phyloP scores from a whole-genome alignment of 306 rosid genomes.

The Hippophae gyantsensis region DNA sequence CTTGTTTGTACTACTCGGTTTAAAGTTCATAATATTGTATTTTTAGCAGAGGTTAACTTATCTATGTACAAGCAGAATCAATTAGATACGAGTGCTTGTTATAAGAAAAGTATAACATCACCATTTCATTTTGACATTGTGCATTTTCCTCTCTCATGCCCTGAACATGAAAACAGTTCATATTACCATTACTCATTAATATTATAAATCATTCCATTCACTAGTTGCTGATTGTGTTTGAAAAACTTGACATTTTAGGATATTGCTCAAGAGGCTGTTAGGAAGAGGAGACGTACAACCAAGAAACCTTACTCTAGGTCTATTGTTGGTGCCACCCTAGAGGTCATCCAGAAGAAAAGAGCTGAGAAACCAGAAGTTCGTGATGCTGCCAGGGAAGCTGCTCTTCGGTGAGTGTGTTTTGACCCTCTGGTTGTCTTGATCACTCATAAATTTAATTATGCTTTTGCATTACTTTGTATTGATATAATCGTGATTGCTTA shows the following conservation, averaged over 20 bases:
- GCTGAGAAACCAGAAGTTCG: constrained; percentile 66
- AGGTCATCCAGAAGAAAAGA: constrained; percentile 61
- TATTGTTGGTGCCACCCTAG: constrained; percentile 58
- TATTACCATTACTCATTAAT: too few species aligned
- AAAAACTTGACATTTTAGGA: constrained; percentile 26
- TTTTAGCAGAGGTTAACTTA: too few species aligned
- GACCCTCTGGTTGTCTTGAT: background rate
- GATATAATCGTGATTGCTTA: constrained; percentile 9
- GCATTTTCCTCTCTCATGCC: too few species aligned
- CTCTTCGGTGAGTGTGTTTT: constrained; percentile 42
- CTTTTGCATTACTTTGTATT: background rate
- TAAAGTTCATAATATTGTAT: too few species aligned
- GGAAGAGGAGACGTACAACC: constrained; percentile 60
- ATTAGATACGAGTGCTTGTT: too few species aligned
- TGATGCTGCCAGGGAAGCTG: constrained; percentile 80
- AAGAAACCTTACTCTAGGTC: constrained; percentile 71
- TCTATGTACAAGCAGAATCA: too few species aligned
- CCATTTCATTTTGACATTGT: too few species aligned
- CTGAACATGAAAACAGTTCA: too few species aligned
- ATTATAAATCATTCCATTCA: too few species aligned
- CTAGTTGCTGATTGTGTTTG: background rate
- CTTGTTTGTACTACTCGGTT: too few species aligned
- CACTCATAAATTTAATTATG: background rate
- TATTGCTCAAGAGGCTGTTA: constrained; percentile 68
- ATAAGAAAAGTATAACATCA: too few species aligned